Percentiles rank a stretch among this genome's conserved stretches.
Evolutionary conservation across 2,329 filamentous ascomycete species (phyloP).

Genomic region (Torrubiella hemipterigena): DNA sequence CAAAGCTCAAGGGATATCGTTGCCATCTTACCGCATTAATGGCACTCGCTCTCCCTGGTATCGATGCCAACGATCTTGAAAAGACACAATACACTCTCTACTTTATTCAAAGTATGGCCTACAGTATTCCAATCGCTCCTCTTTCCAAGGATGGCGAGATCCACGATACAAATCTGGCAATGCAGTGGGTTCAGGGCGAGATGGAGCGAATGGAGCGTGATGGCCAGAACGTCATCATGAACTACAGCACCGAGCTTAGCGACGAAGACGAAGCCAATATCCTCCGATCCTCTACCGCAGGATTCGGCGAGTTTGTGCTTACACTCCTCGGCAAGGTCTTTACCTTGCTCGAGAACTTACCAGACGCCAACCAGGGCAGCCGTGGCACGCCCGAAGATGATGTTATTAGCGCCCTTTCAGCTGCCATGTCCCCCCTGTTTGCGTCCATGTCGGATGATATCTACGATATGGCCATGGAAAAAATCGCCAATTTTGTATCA

Average conservation of each 20-base stretch:
- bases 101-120: conserved; percentile 91
- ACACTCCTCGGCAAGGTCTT: conserved; percentile 91
- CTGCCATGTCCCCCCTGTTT: conserved; percentile 81
- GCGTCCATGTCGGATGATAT: conserved; percentile 85
- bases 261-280: conserved; percentile 83
- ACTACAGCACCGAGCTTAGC: conserved; percentile 70
- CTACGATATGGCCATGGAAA: conserved; percentile 83
- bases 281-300: conserved; percentile 84
- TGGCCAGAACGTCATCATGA: conserved; percentile 71
- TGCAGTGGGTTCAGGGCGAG: conserved; percentile 89
- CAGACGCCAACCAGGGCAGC: conserved; percentile 77
- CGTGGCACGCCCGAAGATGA: conserved; percentile 92
- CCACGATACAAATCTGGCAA: conserved; percentile 64
- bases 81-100: conserved; percentile 92
- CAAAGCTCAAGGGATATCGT: conserved; percentile 86
- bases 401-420: conserved; percentile 88
- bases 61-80: conserved; percentile 93
- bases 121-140: conserved; percentile 87
- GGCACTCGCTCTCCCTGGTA: conserved; percentile 85
- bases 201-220: conserved; percentile 89
- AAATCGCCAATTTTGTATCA: conserved; percentile 82
- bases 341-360: conserved; percentile 86
- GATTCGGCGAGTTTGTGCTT: conserved; percentile 83
- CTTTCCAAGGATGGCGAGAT: conserved; percentile 47
- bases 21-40: conserved; percentile 91